Conservation (phyloP, 1,284 basidiomycete genomes). For the Apiotrichum mycotoxinovorans region DNA sequence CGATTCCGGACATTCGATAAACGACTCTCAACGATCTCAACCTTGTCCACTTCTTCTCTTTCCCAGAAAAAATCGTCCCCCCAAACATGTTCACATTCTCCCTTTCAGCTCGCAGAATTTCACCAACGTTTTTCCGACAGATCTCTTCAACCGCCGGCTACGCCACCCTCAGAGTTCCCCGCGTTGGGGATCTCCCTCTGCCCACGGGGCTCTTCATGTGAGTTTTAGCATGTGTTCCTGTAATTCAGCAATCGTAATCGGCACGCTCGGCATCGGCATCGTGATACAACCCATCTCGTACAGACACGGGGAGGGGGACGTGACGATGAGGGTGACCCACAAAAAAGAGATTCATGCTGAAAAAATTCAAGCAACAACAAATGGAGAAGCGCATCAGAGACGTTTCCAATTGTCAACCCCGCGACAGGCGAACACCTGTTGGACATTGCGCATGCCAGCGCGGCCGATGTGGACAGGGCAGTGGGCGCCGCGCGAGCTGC, state of each 20-base stretch:
- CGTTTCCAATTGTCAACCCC: slow-evolving; percentile 32
- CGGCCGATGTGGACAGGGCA: slow-evolving; percentile 72
- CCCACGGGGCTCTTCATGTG: slow-evolving; percentile 81
- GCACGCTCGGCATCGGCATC: neutral
- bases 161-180: slow-evolving; percentile 24
- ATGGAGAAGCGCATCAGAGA: slow-evolving; percentile 29
- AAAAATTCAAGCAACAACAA: slow-evolving; percentile 32
- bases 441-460: slow-evolving; percentile 34
- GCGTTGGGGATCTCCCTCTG: slow-evolving; percentile 55
- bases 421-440: slow-evolving; percentile 57
- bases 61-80: too few relatives aligned
- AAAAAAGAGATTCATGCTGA: too few relatives aligned
- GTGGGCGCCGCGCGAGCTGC: slow-evolving; percentile 76
- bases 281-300: too few relatives aligned
- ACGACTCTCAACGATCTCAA: too few relatives aligned
- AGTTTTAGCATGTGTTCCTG: too few relatives aligned
- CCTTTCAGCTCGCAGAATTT: neutral
- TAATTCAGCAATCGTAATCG: neutral
- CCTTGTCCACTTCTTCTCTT: too few relatives aligned
- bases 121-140: neutral
- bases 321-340: too few relatives aligned
- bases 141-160: neutral
- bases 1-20: too few relatives aligned
- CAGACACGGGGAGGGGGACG: too few relatives aligned
- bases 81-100: neutral